phyloP scores from a whole-genome alignment of 2,329 filamentous ascomycete species.

The Tolypocladium ovalisporum region DNA sequence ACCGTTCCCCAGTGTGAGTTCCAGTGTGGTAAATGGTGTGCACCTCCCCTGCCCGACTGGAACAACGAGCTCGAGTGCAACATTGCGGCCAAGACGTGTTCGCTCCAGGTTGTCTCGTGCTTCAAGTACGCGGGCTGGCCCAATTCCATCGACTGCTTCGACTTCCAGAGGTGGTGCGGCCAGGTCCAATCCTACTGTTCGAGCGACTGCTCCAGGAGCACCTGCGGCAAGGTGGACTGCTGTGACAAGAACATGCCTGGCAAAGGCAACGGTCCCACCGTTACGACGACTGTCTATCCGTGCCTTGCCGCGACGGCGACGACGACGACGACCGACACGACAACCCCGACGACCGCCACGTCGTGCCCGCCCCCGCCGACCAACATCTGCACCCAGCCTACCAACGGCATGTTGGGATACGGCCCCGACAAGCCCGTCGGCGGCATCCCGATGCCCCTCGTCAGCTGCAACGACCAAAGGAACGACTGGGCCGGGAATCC shows the following conservation, averaged over 20 bases:
- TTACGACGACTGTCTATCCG: slow-evolving; percentile 22
- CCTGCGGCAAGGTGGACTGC: slow-evolving; percentile 32
- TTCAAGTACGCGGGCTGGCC: slow-evolving; percentile 41
- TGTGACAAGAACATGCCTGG: slow-evolving; percentile 28
- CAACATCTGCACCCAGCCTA: slow-evolving; percentile 42
- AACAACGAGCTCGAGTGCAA: slow-evolving; percentile 29
- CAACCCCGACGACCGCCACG: slow-evolving; percentile 17
- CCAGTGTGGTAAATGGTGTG: slow-evolving; percentile 43
- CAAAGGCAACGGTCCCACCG: slow-evolving; percentile 20
- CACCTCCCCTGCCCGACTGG: slow-evolving; percentile 37
- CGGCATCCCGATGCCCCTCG: slow-evolving; percentile 37
- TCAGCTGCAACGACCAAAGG: slow-evolving; percentile 42
- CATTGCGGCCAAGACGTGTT: slow-evolving; percentile 30
- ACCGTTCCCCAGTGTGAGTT: slow-evolving; percentile 41
- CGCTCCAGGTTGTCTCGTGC: slow-evolving; percentile 37
- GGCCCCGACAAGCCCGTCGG: slow-evolving; percentile 49
- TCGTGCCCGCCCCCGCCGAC: slow-evolving; percentile 34
- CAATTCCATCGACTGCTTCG: slow-evolving; percentile 35
- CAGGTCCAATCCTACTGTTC: slow-evolving; percentile 32
- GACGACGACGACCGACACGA: slow-evolving; percentile 16
- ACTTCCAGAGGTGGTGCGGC: slow-evolving; percentile 39
- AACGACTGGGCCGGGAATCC: slow-evolving; percentile 28
- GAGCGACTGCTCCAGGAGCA: slow-evolving; percentile 18
- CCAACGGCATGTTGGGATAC: slow-evolving; percentile 51
- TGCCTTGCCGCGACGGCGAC: slow-evolving; percentile 18